Evolutionary conservation across 257 asterid genomes (phyloP).

Genomic region (Jacaranda mimosifolia): DNA sequence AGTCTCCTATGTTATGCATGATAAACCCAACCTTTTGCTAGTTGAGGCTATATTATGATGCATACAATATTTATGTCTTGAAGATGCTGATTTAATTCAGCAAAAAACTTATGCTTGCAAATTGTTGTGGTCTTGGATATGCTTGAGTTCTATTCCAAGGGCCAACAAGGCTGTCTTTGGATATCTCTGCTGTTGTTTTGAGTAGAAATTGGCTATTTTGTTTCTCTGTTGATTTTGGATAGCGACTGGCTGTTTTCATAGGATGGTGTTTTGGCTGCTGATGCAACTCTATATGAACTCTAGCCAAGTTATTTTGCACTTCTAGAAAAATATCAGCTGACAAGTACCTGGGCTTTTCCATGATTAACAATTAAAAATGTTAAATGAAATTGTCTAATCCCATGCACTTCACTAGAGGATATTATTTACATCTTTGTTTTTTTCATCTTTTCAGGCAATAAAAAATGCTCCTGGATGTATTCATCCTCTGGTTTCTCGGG

Average conservation of each 20-base stretch:
- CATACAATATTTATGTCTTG: neutral
- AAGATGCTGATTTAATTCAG: neutral
- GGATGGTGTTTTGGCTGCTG: conserved; percentile 22
- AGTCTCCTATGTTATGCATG: conserved; percentile 6
- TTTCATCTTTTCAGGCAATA: conserved; percentile 70
- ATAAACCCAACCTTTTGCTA: neutral
- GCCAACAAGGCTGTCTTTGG: conserved; percentile 3
- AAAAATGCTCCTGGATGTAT: conserved; percentile 93
- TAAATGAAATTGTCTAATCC: neutral
- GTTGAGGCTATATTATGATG: neutral
- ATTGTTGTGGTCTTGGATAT: neutral
- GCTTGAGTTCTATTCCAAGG: conserved; percentile 9
- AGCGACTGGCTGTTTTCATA: conserved; percentile 6
- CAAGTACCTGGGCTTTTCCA: conserved; percentile 15
- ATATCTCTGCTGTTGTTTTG: neutral
- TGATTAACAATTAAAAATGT: neutral
- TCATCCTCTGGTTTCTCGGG: conserved; percentile 87
- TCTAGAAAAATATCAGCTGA: conserved; percentile 18
- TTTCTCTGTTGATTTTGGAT: conserved; percentile 1
- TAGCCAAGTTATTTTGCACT: conserved; percentile 9
- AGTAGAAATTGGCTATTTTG: neutral
- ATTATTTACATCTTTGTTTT: conserved; percentile 27
- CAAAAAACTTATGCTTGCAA: conserved; percentile 10
- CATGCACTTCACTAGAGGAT: neutral
- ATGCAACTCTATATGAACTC: conserved; percentile 26